Base-by-base conservation (phyloP, 371 early-diverging fungal genomes). In the Capniomyces stellatus region DNA sequence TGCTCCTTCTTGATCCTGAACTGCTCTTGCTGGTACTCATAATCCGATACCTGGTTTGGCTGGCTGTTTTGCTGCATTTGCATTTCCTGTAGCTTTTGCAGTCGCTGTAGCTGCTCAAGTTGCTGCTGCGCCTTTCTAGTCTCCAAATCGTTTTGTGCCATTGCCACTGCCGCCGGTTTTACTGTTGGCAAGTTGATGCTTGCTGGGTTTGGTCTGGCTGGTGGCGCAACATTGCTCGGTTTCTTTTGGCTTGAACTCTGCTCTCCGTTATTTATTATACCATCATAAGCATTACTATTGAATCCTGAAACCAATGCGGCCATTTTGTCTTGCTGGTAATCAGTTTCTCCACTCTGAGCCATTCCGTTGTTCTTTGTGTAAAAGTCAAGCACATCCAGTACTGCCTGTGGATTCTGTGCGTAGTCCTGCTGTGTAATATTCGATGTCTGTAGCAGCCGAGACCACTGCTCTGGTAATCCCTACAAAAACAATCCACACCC, bases 351-450 rank as follows among this genome's bases (percentile, higher is more conserved):
- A 19, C 44, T 44, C 35, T 55, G 52, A 54, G 53, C 59, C 44
- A 62, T 63, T 23, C 59, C 70, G 13, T 52, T 73, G 66, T 70
- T 70, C 62, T 87, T 89, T 15, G 94, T 89, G 69, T 93, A 96
- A 65, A 94, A 96, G 61, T 92, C 92, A 41, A 94, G 74, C 25
- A 92, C 94, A 60, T 93, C 93, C 41, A 94, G 67, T 44, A 96
- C 95, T n/a, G 93, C 92, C 64, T 92, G 92, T 10, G 96, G 96
- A 63, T 95, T 88, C 71, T 87, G 88, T 46, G 84, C 80, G 54
- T 89, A 90, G 65, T 95, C 96, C 64, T 95, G 92, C 60, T 88
- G 79, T 28, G 92, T 88, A 59, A 95, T 92, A 54, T 82, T 85
- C 21, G 92, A 90, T 31, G 82, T 76, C 61, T 89, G 85, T 41